These are phyloP conservation scores for Vitis hybrid DNA, from an alignment of 177 flowering plant species.

Conservation along the genomic window DNA sequence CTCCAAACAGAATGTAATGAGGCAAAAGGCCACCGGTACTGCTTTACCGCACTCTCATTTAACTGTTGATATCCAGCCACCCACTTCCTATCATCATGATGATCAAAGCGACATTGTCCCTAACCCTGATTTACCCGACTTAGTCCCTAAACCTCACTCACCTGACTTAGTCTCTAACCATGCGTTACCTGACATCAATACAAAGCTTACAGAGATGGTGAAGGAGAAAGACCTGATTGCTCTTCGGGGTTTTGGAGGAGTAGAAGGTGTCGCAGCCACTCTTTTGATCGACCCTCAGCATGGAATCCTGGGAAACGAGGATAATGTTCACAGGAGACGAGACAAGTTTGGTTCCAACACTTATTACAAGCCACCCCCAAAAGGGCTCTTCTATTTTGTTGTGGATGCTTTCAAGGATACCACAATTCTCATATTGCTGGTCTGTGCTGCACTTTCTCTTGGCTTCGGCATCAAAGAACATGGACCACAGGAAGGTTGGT, in stretches of 20 bases:
- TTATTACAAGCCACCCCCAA: slow-evolving; percentile 38
- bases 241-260: slow-evolving; percentile 38
- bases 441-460: slow-evolving; percentile 55
- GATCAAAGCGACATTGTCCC: not conserved
- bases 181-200: not conserved
- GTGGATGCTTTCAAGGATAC: slow-evolving; percentile 52
- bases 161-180: too few species aligned
- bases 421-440: slow-evolving; percentile 51
- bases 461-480: slow-evolving; percentile 62
- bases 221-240: slow-evolving; percentile 32
- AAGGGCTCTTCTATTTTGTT: slow-evolving; percentile 43
- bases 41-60: slow-evolving; percentile 1
- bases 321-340: slow-evolving; percentile 27
- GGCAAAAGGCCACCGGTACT: slow-evolving; percentile 2
- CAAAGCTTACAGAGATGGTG: slow-evolving; percentile 32
- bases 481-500: slow-evolving; percentile 59
- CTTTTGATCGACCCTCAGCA: slow-evolving; percentile 33
- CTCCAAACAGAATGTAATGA: slow-evolving; percentile 25
- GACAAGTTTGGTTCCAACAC: slow-evolving; percentile 48
- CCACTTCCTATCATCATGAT: not conserved
- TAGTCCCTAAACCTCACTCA: too few species aligned
- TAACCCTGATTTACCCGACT: slow-evolving; percentile 11
- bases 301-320: slow-evolving; percentile 40
- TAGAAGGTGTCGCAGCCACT: slow-evolving; percentile 32
- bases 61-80: slow-evolving; percentile 22